Evolutionary conservation across 2,329 filamentous ascomycete species (phyloP).

Genomic region (Emmonsia crescens): DNA sequence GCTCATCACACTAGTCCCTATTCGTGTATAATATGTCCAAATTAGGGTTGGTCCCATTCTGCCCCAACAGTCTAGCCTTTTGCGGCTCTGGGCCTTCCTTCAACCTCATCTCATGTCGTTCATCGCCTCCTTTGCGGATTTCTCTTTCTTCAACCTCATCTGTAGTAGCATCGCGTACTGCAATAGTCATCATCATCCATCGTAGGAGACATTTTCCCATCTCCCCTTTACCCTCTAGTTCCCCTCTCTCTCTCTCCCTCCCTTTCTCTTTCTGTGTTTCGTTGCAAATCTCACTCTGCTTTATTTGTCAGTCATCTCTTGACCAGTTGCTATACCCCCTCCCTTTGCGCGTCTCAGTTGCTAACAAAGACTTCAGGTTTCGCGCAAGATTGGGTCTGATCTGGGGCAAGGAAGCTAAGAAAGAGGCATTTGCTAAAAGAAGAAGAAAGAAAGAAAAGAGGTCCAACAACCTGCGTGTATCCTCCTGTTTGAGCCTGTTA

Average conservation of each 20-base stretch:
- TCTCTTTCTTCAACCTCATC: neutral
- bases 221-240: neutral
- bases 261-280: conserved; percentile 6
- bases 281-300: neutral
- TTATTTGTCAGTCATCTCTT: neutral
- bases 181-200: neutral
- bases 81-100: conserved; percentile 1
- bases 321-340: neutral
- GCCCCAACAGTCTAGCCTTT: neutral
- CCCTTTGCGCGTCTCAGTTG: neutral
- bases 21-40: neutral
- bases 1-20: neutral
- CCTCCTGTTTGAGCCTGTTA: conserved; percentile 1
- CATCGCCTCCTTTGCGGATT: neutral
- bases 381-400: neutral
- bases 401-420: neutral
- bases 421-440: neutral
- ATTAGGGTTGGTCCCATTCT: neutral
- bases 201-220: neutral
- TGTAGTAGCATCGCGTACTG: neutral
- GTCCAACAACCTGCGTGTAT: neutral
- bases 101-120: neutral
- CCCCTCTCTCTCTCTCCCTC: conserved; percentile 1
- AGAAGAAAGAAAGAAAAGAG: neutral
- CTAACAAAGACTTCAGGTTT: conserved; percentile 4